These are phyloP conservation scores for Crucihimalaya himalaica DNA, from an alignment of 345 rosid species.

Conservation along the genomic window DNA sequence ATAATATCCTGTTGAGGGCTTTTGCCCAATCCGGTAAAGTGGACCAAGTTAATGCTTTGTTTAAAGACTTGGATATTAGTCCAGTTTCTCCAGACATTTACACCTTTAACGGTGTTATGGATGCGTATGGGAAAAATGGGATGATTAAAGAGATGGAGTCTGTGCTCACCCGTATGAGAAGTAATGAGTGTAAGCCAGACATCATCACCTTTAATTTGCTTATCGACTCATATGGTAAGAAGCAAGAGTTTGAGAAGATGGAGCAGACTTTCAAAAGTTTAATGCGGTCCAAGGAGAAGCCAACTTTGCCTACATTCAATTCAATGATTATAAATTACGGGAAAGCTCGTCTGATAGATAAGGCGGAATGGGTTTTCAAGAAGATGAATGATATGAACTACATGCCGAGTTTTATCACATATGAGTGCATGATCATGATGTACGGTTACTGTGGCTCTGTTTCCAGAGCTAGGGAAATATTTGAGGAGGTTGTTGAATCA, in stretches of 20 bases:
- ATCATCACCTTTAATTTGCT: constrained; percentile 76
- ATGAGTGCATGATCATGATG: constrained; percentile 81
- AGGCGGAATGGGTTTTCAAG: constrained; percentile 61
- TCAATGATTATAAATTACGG: constrained; percentile 89
- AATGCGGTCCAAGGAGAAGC: constrained; percentile 75
- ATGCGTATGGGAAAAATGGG: constrained; percentile 90
- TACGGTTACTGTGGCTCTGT: constrained; percentile 75
- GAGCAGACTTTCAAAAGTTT: constrained; percentile 86
- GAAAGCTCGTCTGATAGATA: constrained; percentile 74
- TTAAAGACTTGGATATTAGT: constrained; percentile 70
- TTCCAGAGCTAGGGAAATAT: constrained; percentile 70
- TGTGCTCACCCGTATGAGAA: constrained; percentile 77
- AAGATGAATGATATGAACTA: constrained; percentile 76
- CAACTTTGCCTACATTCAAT: constrained; percentile 80
- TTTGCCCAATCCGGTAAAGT: constrained; percentile 80
- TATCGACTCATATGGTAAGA: constrained; percentile 84
- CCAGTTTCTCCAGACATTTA: constrained; percentile 69
- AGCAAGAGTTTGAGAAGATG: constrained; percentile 91
- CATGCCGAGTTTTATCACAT: constrained; percentile 65
- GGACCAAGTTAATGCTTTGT: constrained; percentile 67
- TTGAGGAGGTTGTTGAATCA: constrained; percentile 57
- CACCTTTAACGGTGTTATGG: constrained; percentile 91
- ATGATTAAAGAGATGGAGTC: constrained; percentile 92
- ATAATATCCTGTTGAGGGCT: constrained; percentile 87
- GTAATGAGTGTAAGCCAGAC: constrained; percentile 73